Base-by-base conservation (phyloP, 2,329 filamentous ascomycete species). In the Exophiala phaeomuriformis region DNA sequence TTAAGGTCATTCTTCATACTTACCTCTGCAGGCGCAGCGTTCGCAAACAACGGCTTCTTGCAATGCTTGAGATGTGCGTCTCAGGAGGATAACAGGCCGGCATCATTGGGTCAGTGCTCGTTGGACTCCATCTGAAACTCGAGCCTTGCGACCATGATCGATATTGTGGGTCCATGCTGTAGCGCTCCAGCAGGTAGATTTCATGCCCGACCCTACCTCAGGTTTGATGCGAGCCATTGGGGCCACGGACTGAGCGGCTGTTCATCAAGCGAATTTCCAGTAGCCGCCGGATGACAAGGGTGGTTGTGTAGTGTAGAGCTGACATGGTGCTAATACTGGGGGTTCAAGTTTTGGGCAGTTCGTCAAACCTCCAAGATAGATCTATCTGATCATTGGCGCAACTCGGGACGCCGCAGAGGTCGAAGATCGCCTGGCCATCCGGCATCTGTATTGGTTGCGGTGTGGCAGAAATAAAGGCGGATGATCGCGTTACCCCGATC, bases 221-320 rank as follows among this genome's bases (percentile, higher is more conserved):
- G 39, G 39, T 49, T 29, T 39, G 47, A 56, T 52, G 40, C 53
- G 53, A 47, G 32, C 57, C 57, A 59, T 42, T 59, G 12, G 35
- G 12, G 36, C 10, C 43, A 49, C 29, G 29, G 6, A 9, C 37
- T n/a, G 19, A 40, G 57, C 54, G 51, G 54, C 47, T 59, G 53
- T 54, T 49, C 47, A 54, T 48, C 32, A 54, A 47, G 45, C 51
- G 51, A 55, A 57, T 57, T 40, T 57, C 48, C 33, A 53, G 40
- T 59, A 59, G 49, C 57, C 57, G 57, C 57, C 47, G 51, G 47
- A 33, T 47, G 53, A 39, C 49, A 55, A 41, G 45, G 53, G 48
- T 27, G 44, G 33, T 32, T 30, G n/a, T 10, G 46, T 44, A 46
- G 40, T 36, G 42, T 30, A 45, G 29, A 30, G 44, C 44, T 37